Conservation (phyloP, 2,329 filamentous ascomycete genomes). For the Atkinsonella texensis region DNA sequence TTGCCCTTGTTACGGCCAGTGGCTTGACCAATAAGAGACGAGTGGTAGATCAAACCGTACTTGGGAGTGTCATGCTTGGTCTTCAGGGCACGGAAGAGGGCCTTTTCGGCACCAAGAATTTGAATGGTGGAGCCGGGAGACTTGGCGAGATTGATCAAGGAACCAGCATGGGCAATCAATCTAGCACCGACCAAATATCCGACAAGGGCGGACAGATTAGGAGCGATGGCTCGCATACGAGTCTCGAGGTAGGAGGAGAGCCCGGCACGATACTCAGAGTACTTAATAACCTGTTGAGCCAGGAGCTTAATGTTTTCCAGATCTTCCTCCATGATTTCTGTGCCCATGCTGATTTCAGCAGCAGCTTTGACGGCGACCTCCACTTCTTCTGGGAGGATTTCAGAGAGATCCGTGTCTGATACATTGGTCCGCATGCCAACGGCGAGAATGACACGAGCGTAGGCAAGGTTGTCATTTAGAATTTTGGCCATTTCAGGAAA, state of each 20-base stretch:
- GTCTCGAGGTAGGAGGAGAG: constrained; percentile 81
- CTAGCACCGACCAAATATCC: constrained; percentile 90
- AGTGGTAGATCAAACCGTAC: constrained; percentile 90
- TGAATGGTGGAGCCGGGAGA: constrained; percentile 91
- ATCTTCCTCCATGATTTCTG: constrained; percentile 88
- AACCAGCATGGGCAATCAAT: constrained; percentile 89
- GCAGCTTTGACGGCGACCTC: constrained; percentile 85
- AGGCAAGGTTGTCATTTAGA: constrained; percentile 92
- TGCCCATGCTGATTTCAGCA: constrained; percentile 96
- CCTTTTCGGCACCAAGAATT: constrained; percentile 97
- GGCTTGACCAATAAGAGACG: constrained; percentile 88
- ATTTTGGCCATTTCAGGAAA: constrained; percentile 98
- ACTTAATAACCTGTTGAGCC: constrained; percentile 84
- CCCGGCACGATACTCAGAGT: constrained; percentile 81
- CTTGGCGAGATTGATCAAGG: constrained; percentile 89
- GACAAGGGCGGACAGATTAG: constrained; percentile 86
- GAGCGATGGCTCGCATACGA: constrained; percentile 93
- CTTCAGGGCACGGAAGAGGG: constrained; percentile 94
- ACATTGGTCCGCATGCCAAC: constrained; percentile 84
- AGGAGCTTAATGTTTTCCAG: constrained; percentile 84
- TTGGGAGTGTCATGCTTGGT: constrained; percentile 99
- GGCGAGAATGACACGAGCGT: constrained; percentile 74
- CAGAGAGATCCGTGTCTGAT: constrained; percentile 64
- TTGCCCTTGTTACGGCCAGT: constrained; percentile 99
- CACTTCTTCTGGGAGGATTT: constrained; percentile 90